Base-by-base conservation (phyloP, 2,329 filamentous ascomycete species). In the Madurella mycetomatis region DNA sequence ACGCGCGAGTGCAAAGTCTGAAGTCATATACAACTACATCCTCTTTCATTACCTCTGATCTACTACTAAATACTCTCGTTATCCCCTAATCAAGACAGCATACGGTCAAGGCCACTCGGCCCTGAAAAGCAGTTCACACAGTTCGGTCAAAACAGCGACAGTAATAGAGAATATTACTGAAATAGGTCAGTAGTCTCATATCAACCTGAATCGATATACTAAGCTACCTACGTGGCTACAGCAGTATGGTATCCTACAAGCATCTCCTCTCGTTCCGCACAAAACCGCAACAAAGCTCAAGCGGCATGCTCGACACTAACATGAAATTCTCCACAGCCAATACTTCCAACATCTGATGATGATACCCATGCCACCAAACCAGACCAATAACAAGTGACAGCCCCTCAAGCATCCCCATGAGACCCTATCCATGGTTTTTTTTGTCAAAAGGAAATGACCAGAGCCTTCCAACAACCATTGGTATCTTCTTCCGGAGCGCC, bases 401-500 rank as follows among this genome's bases (percentile, higher is more conserved):
- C 34, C 34, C 34, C 9, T 37, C 13, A 15, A 37, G 34, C 34
- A 11, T 12, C 9, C 34, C 34, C 9, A 37, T 15, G 11, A 37
- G 13, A 11, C 34, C 34, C 9, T 34, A 37, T 37, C 13, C 13
- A 12, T 15, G 9, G 11, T 37, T 37, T 37, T 37, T 11, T 37
- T 11, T 37, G 34, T 37, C 34, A 37, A 37, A 37, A 46, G 19
- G 51, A 42, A 48, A 47, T 34, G 41, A 54, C 53, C 30, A 51
- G 51, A 53, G 41, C 52, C 50, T 13, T 47, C 44, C 51, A 56
- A 47, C 48, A 55, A 51, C 34, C 34, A 37, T 45, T 59, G 60
- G 60, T 61, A 61, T 61, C 55, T 59, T 57, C 54, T 57, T 53
- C 57, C 57, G 48, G 50, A 55, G 54, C 57, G 60, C 60, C 60